Percentiles rank a stretch among this genome's conserved stretches.
These are phyloP conservation scores for Simplicillium sp. DNA, from an alignment of 2,329 filamentous ascomycete species.

Conservation along the genomic window DNA sequence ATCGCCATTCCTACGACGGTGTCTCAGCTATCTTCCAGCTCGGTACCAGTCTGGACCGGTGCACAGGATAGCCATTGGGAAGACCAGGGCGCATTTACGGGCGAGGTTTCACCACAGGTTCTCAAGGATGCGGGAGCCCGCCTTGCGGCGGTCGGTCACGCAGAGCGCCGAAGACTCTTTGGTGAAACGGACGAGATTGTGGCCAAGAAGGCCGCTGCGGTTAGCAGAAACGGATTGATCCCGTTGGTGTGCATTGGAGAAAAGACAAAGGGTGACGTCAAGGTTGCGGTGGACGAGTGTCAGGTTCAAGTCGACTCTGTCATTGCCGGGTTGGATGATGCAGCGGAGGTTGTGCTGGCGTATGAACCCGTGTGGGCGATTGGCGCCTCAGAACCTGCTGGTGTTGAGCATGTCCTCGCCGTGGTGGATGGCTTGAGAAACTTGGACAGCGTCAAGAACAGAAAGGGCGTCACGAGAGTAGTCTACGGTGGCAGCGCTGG, in stretches of 20 bases:
- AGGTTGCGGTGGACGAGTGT: constrained; percentile 56
- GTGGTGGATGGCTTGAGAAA: constrained; percentile 57
- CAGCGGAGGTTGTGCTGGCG: constrained; percentile 64
- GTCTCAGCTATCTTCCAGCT: constrained; percentile 31
- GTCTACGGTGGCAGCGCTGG: constrained; percentile 79
- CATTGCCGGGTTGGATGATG: constrained; percentile 47
- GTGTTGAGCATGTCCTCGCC: constrained; percentile 59
- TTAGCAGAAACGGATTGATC: constrained; percentile 58
- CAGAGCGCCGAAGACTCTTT: constrained; percentile 64
- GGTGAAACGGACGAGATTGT: constrained; percentile 63
- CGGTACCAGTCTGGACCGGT: constrained; percentile 44
- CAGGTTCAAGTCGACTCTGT: constrained; percentile 55
- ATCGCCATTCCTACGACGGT: constrained; percentile 51
- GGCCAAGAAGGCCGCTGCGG: constrained; percentile 60
- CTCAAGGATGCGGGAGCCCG: constrained; percentile 58
- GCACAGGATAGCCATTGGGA: constrained; percentile 70
- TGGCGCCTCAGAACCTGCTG: constrained; percentile 62
- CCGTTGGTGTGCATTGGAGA: constrained; percentile 79
- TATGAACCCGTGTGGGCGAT: constrained; percentile 91
- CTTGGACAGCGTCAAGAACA: constrained; percentile 37
- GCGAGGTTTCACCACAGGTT: constrained; percentile 62
- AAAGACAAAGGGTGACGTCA: constrained; percentile 39
- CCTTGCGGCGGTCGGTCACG: constrained; percentile 73
- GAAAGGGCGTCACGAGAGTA: constrained; percentile 54
- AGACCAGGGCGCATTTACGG: constrained; percentile 64